Conservation (phyloP, 345 rosid species). For the Anacardium occidentale region DNA sequence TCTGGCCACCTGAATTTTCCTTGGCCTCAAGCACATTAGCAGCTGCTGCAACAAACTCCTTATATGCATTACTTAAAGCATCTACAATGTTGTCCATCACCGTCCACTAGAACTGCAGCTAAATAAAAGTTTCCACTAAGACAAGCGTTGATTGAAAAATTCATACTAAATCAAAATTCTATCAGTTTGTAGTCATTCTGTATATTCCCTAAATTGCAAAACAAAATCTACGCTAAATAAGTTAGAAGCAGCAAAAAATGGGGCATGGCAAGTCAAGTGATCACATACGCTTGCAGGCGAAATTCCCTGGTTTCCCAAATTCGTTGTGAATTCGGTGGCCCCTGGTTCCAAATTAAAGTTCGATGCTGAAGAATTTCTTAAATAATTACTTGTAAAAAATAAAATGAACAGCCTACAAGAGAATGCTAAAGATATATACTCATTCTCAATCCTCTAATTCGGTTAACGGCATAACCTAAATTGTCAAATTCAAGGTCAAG, state of each 20-base stretch:
- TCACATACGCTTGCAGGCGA: background rate
- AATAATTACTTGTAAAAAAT: no score
- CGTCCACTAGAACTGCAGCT: background rate
- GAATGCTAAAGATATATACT: no score
- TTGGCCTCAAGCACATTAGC: slow-evolving; percentile 77
- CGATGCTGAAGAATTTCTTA: no score
- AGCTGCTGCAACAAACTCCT: slow-evolving; percentile 73
- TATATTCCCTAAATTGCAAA: background rate
- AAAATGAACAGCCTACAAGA: background rate
- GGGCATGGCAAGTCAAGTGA: no score
- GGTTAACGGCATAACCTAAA: no score
- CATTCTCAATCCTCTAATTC: no score
- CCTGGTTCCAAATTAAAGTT: no score
- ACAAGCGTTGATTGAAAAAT: no score
- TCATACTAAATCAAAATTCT: no score
- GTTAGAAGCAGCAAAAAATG: background rate
- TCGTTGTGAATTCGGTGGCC: background rate
- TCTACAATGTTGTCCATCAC: slow-evolving; percentile 75
- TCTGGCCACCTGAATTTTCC: slow-evolving; percentile 54
- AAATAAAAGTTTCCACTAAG: background rate
- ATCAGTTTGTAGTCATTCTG: background rate
- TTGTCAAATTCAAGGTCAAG: no score
- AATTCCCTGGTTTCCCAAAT: background rate
- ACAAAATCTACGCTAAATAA: background rate
- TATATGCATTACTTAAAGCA: slow-evolving; percentile 67